Conservation (phyloP, 2,329 filamentous ascomycete species). For the Trichoderma semiorbis region DNA sequence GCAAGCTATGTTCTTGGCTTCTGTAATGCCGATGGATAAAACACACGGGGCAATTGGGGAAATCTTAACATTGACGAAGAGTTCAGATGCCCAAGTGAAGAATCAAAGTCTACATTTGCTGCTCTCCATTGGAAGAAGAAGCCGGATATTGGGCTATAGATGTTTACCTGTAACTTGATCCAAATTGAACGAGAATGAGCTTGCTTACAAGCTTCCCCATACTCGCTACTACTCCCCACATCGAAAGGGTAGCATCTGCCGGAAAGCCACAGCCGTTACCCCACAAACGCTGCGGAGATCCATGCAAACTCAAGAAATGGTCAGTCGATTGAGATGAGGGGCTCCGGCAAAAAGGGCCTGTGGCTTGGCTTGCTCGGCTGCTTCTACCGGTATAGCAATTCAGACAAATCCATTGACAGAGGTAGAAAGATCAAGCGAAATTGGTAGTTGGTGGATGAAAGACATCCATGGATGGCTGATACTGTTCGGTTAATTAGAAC, state of each 20-base stretch:
- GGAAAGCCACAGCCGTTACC: neutral
- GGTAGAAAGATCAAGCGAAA: neutral
- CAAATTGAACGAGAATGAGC: neutral
- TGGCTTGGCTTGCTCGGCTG: neutral
- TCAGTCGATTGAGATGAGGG: neutral
- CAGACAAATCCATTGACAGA: neutral
- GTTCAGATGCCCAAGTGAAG: neutral
- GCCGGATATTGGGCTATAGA: neutral
- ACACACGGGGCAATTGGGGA: neutral
- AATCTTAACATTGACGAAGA: neutral
- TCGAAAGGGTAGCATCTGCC: neutral
- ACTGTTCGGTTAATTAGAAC: neutral
- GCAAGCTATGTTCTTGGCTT: neutral
- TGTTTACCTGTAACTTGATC: neutral
- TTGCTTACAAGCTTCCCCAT: neutral
- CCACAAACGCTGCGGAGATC: neutral
- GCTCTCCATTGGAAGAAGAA: neutral
- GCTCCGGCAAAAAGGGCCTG: slow-evolving; percentile 1
- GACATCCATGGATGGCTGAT: neutral
- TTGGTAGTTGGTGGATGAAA: neutral
- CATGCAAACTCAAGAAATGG: neutral
- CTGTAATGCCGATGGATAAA: neutral
- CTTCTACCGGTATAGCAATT: neutral
- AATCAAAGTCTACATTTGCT: neutral
- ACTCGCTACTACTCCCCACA: neutral